A percentile compares a stretch with the other conserved stretches of the same genome.
These are phyloP conservation scores for Xerocomellus amylosporus DNA, from an alignment of 768 basidiomycete species.

Conservation along the genomic window DNA sequence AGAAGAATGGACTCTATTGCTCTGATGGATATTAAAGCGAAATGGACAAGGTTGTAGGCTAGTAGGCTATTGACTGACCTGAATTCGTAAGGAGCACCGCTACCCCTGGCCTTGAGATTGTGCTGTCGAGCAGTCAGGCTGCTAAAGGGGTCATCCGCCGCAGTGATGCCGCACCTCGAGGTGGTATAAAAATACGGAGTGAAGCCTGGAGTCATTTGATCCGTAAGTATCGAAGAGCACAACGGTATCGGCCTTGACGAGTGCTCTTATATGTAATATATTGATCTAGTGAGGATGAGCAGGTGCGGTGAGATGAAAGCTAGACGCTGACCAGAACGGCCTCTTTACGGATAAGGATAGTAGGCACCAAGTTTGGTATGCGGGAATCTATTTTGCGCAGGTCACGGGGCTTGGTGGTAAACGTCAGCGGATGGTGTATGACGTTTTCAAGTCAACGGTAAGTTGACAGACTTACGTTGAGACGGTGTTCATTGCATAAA, in stretches of 20 bases:
- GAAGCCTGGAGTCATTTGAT: slow-evolving; percentile 78
- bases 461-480: slow-evolving; percentile 67
- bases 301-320: slow-evolving; percentile 3
- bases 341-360: slow-evolving; percentile 85
- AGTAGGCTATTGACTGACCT: slow-evolving; percentile 45
- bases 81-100: slow-evolving; percentile 83
- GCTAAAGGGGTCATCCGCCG: slow-evolving; percentile 8
- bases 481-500: slow-evolving; percentile 78
- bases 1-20: slow-evolving; percentile 92
- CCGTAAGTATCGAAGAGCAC: slow-evolving; percentile 92
- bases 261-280: slow-evolving; percentile 90
- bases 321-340: slow-evolving; percentile 72
- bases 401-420: slow-evolving; percentile 74
- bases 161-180: slow-evolving; percentile 55
- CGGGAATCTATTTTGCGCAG: slow-evolving; percentile 94
- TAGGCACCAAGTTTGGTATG: slow-evolving; percentile 91
- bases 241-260: slow-evolving; percentile 90
- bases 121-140: slow-evolving; percentile 48
- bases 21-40: slow-evolving; percentile 41
- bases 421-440: slow-evolving; percentile 24
- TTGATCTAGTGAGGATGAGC: slow-evolving; percentile 58
- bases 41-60: slow-evolving; percentile 10
- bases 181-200: slow-evolving; percentile 86
- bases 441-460: slow-evolving; percentile 11
- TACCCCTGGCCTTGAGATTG: slow-evolving; percentile 71